Conservation (phyloP, 305 asterid genomes). For the Solanum hybrid region DNA sequence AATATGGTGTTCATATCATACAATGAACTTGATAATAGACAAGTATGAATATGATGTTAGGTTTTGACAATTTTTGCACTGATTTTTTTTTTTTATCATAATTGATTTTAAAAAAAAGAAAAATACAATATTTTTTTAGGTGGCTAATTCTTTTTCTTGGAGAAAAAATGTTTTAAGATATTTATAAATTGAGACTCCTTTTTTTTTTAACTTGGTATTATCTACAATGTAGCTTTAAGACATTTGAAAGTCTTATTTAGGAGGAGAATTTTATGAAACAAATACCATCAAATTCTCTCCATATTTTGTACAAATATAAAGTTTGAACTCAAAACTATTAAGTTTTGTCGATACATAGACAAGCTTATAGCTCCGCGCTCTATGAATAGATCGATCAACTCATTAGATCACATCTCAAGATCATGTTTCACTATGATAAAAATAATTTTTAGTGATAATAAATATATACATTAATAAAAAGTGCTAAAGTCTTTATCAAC, state of each 20-base stretch:
- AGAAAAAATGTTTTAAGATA: too few relatives aligned
- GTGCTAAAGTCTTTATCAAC: background rate
- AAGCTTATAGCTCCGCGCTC: background rate
- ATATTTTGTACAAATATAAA: too few relatives aligned
- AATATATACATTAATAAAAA: too few relatives aligned
- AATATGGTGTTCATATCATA: background rate
- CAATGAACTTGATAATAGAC: background rate
- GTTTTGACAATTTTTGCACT: background rate
- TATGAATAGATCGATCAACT: background rate
- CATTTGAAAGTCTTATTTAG: background rate
- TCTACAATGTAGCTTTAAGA: too few relatives aligned
- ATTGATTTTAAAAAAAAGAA: too few relatives aligned
- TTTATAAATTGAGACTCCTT: too few relatives aligned
- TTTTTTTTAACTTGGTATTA: too few relatives aligned
- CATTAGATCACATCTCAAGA: background rate
- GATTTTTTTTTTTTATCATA: background rate
- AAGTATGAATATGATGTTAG: background rate
- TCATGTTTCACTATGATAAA: background rate
- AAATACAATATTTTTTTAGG: background rate
- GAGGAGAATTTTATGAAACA: background rate
- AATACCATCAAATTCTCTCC: too few relatives aligned
- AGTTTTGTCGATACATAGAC: too few relatives aligned
- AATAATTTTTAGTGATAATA: too few relatives aligned
- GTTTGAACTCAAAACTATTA: background rate
- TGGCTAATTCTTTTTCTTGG: background rate